These are phyloP conservation scores for Metschnikowia borealis DNA, from an alignment of 805 yeast species.

Conservation along the genomic window DNA sequence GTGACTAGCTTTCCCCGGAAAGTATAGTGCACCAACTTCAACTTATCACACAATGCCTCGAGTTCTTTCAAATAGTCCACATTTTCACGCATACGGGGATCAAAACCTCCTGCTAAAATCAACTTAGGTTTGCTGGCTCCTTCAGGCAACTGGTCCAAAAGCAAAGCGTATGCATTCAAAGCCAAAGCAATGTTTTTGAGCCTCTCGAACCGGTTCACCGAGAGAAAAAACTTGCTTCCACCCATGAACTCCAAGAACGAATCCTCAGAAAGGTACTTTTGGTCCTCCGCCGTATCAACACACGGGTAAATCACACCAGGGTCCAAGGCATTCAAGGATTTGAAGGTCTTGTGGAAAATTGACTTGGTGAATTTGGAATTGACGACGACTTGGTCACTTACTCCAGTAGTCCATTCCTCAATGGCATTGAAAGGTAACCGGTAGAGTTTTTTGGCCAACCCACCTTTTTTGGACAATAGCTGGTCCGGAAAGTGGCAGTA, in stretches of 20 bases:
- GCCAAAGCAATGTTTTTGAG: constrained; percentile 83
- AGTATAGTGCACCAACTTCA: constrained; percentile 45
- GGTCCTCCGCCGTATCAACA: constrained; percentile 45
- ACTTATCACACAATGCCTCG: constrained; percentile 41
- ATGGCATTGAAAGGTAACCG: constrained; percentile 78
- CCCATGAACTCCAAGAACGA: constrained; percentile 36
- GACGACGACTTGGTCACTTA: constrained; percentile 78
- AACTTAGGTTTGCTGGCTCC: constrained; percentile 40
- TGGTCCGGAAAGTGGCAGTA: constrained; percentile 98
- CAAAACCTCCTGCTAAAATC: constrained; percentile 90
- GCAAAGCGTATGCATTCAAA: constrained; percentile 56
- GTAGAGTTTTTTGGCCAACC: constrained; percentile 57
- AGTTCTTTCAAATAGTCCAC: constrained; percentile 65
- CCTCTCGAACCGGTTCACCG: constrained; percentile 85
- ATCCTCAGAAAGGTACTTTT: constrained; percentile 17
- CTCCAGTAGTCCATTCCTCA: constrained; percentile 75
- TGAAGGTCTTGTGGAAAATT: constrained; percentile 65
- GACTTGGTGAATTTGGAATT: constrained; percentile 80
- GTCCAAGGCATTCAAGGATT: constrained; percentile 27
- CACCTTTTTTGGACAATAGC: constrained; percentile 57
- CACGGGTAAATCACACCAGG: constrained; percentile 75
- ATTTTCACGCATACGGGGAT: constrained; percentile 69
- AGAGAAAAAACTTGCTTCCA: constrained; percentile 48
- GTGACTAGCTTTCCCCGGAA: constrained; percentile 36
- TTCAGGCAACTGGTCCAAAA: constrained; percentile 29